phyloP scores from a whole-genome alignment of 352 stramenopile genomes.

The Phytopythium delawarense region DNA sequence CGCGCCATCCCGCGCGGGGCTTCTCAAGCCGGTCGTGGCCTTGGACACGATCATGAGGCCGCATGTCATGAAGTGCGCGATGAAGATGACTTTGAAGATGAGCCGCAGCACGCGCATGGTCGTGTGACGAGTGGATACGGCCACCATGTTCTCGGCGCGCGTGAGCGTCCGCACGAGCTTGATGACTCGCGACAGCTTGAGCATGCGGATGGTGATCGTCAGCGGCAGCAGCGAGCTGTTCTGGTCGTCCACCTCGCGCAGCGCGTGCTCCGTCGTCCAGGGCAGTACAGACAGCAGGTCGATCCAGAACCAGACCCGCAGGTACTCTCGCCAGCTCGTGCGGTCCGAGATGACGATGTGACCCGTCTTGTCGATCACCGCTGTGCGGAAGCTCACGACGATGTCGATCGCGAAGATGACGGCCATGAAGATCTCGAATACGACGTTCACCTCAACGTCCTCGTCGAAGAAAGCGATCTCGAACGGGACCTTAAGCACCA shows the following conservation, averaged over 20 bases:
- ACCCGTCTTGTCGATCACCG: slow-evolving; percentile 27
- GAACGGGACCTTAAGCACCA: slow-evolving; percentile 52
- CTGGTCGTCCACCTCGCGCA: slow-evolving; percentile 5
- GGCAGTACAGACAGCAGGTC: slow-evolving; percentile 67
- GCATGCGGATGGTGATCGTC: slow-evolving; percentile 60
- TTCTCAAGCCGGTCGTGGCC: slow-evolving; percentile 9
- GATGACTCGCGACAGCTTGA: slow-evolving; percentile 85
- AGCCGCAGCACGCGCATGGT: slow-evolving; percentile 52
- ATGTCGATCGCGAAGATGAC: slow-evolving; percentile 52
- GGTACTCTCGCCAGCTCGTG: slow-evolving; percentile 37
- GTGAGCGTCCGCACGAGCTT: slow-evolving; percentile 78
- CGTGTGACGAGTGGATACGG: slow-evolving; percentile 39
- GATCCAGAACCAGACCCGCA: slow-evolving; percentile 67
- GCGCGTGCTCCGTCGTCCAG: slow-evolving; percentile 5
- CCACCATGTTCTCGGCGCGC: slow-evolving; percentile 43
- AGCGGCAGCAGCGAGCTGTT: slow-evolving; percentile 38
- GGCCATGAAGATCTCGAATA: slow-evolving; percentile 41
- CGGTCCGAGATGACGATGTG: slow-evolving; percentile 34
- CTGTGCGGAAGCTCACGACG: slow-evolving; percentile 49
- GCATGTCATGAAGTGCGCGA: slow-evolving; percentile 52
- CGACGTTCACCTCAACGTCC: slow-evolving; percentile 15
- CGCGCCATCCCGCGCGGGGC: not conserved
- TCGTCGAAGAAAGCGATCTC: slow-evolving; percentile 56
- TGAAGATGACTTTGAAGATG: slow-evolving; percentile 58
- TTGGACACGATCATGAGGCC: slow-evolving; percentile 59